These are phyloP conservation scores for Isabelozyma gotoi DNA, from an alignment of 805 yeast species.

Conservation along the genomic window DNA sequence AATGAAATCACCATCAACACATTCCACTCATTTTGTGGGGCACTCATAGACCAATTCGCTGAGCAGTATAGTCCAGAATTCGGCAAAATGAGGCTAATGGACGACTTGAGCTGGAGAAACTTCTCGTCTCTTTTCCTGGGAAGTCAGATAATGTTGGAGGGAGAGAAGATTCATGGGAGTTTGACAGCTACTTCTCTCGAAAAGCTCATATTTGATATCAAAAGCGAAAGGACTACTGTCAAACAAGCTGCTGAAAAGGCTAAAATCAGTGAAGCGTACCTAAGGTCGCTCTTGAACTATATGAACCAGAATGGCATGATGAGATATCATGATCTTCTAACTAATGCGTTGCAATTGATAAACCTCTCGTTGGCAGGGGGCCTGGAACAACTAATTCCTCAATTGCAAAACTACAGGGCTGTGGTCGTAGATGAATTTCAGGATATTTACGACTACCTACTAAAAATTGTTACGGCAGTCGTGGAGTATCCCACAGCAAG, in stretches of 20 bases:
- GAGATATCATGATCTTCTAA: slow-evolving; percentile 35
- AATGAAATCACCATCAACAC: slow-evolving; percentile 48
- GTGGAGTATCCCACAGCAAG: slow-evolving; percentile 34
- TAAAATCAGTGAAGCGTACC: slow-evolving; percentile 24
- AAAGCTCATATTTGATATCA: slow-evolving; percentile 19
- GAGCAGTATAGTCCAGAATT: slow-evolving; percentile 10
- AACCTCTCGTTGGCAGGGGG: slow-evolving; percentile 20
- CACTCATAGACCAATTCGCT: slow-evolving; percentile 41
- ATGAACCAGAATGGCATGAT: slow-evolving; percentile 32
- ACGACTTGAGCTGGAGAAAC: slow-evolving; percentile 53
- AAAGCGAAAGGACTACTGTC: slow-evolving; percentile 18
- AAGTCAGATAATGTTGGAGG: slow-evolving; percentile 28
- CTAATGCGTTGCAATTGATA: slow-evolving; percentile 28
- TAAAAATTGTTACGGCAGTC: slow-evolving; percentile 40
- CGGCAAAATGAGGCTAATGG: slow-evolving; percentile 37
- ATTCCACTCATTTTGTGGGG: slow-evolving; percentile 63
- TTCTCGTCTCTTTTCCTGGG: slow-evolving; percentile 34
- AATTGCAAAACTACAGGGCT: slow-evolving; percentile 24
- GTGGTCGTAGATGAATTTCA: slow-evolving; percentile 74
- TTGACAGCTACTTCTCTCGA: slow-evolving; percentile 24
- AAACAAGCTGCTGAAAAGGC: slow-evolving; percentile 21
- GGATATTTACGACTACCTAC: slow-evolving; percentile 56
- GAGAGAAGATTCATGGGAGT: slow-evolving; percentile 19
- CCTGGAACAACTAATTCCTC: slow-evolving; percentile 21
- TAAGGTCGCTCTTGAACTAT: slow-evolving; percentile 25